Evolutionary conservation across 1,284 basidiomycete species (phyloP).

Genomic region (Butyriboletus appendiculatus): DNA sequence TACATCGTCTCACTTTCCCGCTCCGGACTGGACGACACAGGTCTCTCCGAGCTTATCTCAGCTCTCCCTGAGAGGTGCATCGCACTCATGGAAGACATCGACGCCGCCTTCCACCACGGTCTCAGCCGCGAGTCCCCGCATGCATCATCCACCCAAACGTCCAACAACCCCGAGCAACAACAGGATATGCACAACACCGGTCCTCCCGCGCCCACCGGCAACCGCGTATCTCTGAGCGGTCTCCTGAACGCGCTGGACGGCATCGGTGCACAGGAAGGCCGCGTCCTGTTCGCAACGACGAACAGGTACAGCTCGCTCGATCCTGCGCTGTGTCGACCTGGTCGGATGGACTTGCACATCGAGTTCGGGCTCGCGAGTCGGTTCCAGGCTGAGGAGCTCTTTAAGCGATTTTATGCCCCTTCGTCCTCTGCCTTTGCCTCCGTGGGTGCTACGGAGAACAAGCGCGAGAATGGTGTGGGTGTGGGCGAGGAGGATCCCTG

Average conservation of each 20-base stretch:
- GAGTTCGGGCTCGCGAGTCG: conserved; percentile 70
- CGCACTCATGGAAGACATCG: conserved; percentile 81
- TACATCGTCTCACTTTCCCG: conserved; percentile 76
- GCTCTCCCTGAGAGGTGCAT: conserved; percentile 70
- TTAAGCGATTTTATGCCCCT: conserved; percentile 64
- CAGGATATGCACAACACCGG: background rate
- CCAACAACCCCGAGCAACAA: background rate
- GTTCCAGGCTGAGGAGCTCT: conserved; percentile 65
- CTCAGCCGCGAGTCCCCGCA: conserved; percentile 43
- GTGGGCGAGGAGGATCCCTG: background rate
- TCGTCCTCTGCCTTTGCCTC: conserved; percentile 4
- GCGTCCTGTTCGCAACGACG: conserved; percentile 75
- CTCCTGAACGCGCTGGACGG: conserved; percentile 76
- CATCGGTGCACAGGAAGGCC: conserved; percentile 73
- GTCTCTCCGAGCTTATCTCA: conserved; percentile 60
- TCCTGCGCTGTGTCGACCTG: conserved; percentile 73
- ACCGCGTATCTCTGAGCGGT: conserved; percentile 60
- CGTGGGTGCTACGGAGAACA: background rate
- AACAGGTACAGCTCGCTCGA: conserved; percentile 70
- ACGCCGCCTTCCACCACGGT: conserved; percentile 66
- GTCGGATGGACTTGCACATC: conserved; percentile 78
- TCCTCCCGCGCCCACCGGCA: conserved; percentile 22
- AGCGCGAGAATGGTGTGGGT: background rate
- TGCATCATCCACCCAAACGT: background rate
- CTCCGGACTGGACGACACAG: conserved; percentile 66